Evolutionary conservation across 2,329 filamentous ascomycete species (phyloP).

Genomic region (Beauveria sp.): DNA sequence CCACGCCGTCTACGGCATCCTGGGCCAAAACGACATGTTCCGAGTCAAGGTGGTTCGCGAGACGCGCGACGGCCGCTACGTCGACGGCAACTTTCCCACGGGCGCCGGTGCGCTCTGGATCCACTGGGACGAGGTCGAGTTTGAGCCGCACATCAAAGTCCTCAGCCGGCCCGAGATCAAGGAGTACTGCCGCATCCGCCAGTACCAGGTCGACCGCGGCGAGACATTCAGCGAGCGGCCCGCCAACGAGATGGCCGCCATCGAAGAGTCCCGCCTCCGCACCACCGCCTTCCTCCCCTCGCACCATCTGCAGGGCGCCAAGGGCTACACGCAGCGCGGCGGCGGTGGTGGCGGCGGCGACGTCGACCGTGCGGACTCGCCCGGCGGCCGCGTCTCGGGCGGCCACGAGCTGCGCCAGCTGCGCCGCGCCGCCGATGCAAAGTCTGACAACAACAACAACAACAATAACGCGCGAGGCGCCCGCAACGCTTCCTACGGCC

Average conservation of each 20-base stretch:
- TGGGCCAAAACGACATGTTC: conserved; percentile 58
- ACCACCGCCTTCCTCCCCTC: conserved; percentile 21
- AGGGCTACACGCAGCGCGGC: conserved; percentile 14
- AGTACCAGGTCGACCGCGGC: conserved; percentile 47
- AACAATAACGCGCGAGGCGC: conserved; percentile 17
- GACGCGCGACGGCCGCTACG: conserved; percentile 51
- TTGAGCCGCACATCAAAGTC: conserved; percentile 46
- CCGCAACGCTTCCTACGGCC: conserved; percentile 20
- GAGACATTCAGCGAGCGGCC: conserved; percentile 41
- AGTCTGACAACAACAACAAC: conserved; percentile 11
- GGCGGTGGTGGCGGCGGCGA: neutral
- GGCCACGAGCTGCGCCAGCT: conserved; percentile 36
- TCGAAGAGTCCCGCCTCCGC: conserved; percentile 41
- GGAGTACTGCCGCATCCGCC: conserved; percentile 55
- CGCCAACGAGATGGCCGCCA: conserved; percentile 45
- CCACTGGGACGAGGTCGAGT: conserved; percentile 52
- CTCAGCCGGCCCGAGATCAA: conserved; percentile 51
- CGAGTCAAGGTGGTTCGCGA: conserved; percentile 53
- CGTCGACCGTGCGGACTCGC: neutral
- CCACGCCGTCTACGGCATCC: conserved; percentile 56
- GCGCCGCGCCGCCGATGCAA: conserved; percentile 32
- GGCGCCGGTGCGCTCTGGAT: conserved; percentile 58
- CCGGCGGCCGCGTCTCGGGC: conserved; percentile 11
- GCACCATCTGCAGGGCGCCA: neutral
- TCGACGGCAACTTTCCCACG: conserved; percentile 52